Evolutionary conservation across 352 stramenopile species (phyloP).

Genomic region (Pythium vanterpoolii): DNA sequence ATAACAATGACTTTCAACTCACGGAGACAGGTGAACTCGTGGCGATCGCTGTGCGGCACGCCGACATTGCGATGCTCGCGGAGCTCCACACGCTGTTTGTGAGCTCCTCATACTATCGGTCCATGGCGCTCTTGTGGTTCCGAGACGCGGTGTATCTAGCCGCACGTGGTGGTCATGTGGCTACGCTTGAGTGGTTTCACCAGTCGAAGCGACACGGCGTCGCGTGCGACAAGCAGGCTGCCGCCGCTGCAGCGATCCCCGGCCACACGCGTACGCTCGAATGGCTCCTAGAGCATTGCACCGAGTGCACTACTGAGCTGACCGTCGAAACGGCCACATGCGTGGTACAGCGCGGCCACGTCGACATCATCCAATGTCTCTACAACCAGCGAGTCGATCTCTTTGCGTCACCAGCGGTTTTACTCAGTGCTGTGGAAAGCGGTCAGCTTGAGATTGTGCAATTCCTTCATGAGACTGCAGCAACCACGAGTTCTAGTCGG

Average conservation of each 20-base stretch:
- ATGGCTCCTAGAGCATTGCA: conserved; percentile 18
- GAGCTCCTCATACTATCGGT: conserved; percentile 14
- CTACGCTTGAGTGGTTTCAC: conserved; percentile 14
- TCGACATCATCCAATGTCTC: conserved; percentile 4
- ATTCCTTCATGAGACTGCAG: conserved; percentile 8
- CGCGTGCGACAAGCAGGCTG: neutral
- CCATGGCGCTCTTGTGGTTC: conserved; percentile 9
- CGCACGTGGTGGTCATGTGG: neutral
- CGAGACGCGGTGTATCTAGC: neutral
- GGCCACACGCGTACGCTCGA: conserved; percentile 3
- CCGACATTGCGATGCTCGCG: conserved; percentile 10
- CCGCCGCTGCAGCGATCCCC: neutral
- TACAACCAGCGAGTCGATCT: conserved; percentile 4
- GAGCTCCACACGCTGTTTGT: conserved; percentile 7
- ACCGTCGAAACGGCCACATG: neutral
- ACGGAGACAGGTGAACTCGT: conserved; percentile 10
- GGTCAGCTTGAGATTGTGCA: conserved; percentile 10
- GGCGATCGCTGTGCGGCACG: conserved; percentile 1
- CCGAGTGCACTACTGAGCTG: neutral
- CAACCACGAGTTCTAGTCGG: neutral
- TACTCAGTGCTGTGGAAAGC: neutral
- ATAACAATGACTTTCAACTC: neutral
- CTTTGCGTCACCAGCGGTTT: neutral
- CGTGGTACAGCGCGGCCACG: neutral
- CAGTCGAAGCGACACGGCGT: neutral